A percentile compares a stretch with the other conserved stretches of the same genome.
Evolutionary conservation across 2,329 filamentous ascomycete species (phyloP).

Genomic region (Colletotrichum phormii): DNA sequence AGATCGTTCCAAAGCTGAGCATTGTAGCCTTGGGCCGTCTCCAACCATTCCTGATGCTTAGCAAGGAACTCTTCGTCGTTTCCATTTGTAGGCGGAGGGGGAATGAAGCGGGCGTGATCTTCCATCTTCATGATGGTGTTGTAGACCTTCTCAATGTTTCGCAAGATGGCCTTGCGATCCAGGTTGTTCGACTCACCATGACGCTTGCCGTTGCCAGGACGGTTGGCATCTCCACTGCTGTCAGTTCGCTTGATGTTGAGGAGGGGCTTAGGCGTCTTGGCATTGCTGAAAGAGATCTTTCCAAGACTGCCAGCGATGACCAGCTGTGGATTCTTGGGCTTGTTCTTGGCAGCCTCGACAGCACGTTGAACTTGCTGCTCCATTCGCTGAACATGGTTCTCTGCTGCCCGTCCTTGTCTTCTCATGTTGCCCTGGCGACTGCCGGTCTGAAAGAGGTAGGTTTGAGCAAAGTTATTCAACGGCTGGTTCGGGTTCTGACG

Average conservation of each 20-base stretch:
- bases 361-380: conserved; percentile 98
- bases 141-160: conserved; percentile 91
- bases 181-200: conserved; percentile 58
- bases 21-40: conserved; percentile 77
- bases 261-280: conserved; percentile 94
- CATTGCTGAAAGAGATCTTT: conserved; percentile 99
- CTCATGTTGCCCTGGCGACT: conserved; percentile 80
- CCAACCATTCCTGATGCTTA: conserved; percentile 83
- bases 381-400: conserved; percentile 99
- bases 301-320: conserved; percentile 96
- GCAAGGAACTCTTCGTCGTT: conserved; percentile 77
- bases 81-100: conserved; percentile 69
- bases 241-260: conserved; percentile 95
- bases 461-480: conserved; percentile 95
- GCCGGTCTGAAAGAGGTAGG: conserved; percentile 95
- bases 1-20: conserved; percentile 85
- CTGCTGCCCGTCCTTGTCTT: conserved; percentile 83
- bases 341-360: conserved; percentile 95
- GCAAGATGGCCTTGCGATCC: conserved; percentile 85
- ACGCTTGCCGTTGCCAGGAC: conserved; percentile 61
- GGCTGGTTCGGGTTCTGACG: conserved; percentile 94
- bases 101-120: conserved; percentile 87
- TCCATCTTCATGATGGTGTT: conserved; percentile 91
- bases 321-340: conserved; percentile 97
- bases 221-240: conserved; percentile 67